A percentile compares a stretch with the other conserved stretches of the same genome.
These are phyloP conservation scores for Colletotrichum sp. DNA, from an alignment of 2,329 filamentous ascomycete species.

Conservation along the genomic window DNA sequence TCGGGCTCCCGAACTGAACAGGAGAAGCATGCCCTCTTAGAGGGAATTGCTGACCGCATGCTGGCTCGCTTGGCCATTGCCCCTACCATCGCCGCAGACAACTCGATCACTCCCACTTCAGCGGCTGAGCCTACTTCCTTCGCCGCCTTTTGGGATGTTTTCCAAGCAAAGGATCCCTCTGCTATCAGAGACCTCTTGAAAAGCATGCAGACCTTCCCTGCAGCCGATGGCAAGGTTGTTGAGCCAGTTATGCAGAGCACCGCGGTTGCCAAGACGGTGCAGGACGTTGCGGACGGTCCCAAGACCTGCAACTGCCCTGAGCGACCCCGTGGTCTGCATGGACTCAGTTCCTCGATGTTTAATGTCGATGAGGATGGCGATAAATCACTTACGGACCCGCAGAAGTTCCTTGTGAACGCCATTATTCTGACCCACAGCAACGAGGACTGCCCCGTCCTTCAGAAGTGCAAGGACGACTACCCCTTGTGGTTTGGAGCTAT, in stretches of 20 bases:
- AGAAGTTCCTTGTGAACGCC: constrained; percentile 7
- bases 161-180: neutral
- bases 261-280: neutral
- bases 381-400: neutral
- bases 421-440: neutral
- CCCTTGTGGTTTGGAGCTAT: constrained; percentile 7
- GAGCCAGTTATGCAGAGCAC: neutral
- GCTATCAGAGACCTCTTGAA: neutral
- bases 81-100: neutral
- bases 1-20: neutral
- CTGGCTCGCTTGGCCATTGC: neutral
- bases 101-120: neutral
- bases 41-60: neutral
- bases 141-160: neutral
- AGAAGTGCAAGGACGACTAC: neutral
- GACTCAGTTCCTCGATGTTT: neutral
- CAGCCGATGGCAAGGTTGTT: neutral
- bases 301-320: neutral
- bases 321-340: neutral
- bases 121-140: neutral
- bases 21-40: neutral
- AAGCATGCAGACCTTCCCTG: neutral
- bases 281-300: neutral
- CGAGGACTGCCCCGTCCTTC: constrained; percentile 4
- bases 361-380: neutral